Conservation (phyloP, 768 basidiomycete species). For the Tulasnella sp. region DNA sequence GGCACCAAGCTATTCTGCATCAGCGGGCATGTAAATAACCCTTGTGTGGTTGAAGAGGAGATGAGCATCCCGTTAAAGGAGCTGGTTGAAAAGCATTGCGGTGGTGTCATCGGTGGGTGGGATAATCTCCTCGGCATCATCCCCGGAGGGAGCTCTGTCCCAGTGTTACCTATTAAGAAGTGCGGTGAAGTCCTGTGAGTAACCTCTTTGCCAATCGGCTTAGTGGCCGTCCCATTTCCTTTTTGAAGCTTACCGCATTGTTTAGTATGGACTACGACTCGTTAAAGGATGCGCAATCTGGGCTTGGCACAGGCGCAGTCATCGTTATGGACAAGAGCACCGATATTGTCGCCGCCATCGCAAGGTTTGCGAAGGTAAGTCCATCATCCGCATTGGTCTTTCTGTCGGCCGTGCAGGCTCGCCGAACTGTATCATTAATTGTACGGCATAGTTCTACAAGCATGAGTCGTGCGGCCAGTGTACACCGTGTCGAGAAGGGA, state of each 20-base stretch:
- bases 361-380: conserved; percentile 72
- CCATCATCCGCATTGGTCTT: neutral
- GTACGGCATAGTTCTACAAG: conserved; percentile 70
- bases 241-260: neutral
- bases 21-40: conserved; percentile 95
- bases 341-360: conserved; percentile 87
- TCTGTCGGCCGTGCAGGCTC: no score
- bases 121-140: conserved; percentile 94
- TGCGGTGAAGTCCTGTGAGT: conserved; percentile 84
- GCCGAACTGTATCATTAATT: neutral
- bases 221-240: no score
- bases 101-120: conserved; percentile 91
- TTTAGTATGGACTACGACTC: conserved; percentile 95
- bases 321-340: conserved; percentile 99
- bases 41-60: conserved; percentile 96
- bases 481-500: conserved; percentile 87
- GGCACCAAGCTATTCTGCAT: conserved; percentile 96
- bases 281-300: conserved; percentile 89
- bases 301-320: conserved; percentile 94
- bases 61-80: conserved; percentile 96
- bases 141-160: conserved; percentile 90
- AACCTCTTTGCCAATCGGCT: neutral
- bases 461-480: conserved; percentile 98
- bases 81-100: conserved; percentile 92
- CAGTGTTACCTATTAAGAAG: conserved; percentile 71